Conservation (phyloP, 805 yeast species). For the Monosporozyma unispora region DNA sequence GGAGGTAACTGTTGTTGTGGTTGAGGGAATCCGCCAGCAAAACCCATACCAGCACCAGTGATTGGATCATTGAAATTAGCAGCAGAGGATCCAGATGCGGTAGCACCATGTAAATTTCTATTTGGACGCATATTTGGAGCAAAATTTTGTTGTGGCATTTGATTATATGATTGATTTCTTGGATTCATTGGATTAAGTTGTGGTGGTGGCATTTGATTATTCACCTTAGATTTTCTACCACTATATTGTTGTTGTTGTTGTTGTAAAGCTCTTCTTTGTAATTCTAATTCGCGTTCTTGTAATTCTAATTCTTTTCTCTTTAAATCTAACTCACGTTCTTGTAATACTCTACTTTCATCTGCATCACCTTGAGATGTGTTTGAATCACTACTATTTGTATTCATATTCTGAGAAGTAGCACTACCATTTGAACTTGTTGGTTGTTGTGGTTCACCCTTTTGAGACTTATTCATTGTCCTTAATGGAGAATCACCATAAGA, state of each 20-base stretch:
- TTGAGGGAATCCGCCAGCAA: conserved; percentile 1
- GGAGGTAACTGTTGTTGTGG: not conserved
- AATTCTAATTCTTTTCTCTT: conserved; percentile 28
- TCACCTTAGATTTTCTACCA: conserved; percentile 4
- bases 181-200: conserved; percentile 4
- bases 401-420: conserved; percentile 7
- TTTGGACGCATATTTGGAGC: conserved; percentile 15
- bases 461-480: conserved; percentile 1
- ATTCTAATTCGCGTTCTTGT: conserved; percentile 29
- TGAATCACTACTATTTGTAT: conserved; percentile 12
- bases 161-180: conserved; percentile 16
- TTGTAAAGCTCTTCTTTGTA: conserved; percentile 24
- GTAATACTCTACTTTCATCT: conserved; percentile 12
- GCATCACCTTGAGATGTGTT: conserved; percentile 9
- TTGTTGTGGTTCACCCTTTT: conserved; percentile 7
- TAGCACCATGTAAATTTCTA: conserved; percentile 26
- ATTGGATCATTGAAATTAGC: conserved; percentile 19
- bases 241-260: conserved; percentile 4
- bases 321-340: conserved; percentile 27
- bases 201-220: conserved; percentile 1
- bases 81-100: conserved; percentile 11
- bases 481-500: conserved; percentile 24
- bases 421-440: conserved; percentile 2
- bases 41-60: conserved; percentile 1
- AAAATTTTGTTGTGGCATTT: conserved; percentile 13